Evolutionary conservation across 768 basidiomycete species (phyloP).

Genomic region (Leccinum rimulosum): DNA sequence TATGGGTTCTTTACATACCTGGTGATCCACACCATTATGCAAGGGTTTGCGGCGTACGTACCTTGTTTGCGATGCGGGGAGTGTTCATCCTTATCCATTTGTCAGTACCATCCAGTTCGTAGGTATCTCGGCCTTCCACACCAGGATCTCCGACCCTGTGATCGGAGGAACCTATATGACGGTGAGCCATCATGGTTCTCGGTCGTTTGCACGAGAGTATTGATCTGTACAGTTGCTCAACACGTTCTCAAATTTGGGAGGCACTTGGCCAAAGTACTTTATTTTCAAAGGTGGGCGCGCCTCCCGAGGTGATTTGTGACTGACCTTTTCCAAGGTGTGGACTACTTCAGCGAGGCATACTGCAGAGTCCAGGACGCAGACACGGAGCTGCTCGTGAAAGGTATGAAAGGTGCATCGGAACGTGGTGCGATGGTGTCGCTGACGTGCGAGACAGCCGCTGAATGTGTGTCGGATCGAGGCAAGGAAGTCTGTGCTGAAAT

Average conservation of each 20-base stretch:
- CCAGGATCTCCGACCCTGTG: slow-evolving; percentile 90
- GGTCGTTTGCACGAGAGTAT: slow-evolving; percentile 2
- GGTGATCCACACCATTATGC: slow-evolving; percentile 76
- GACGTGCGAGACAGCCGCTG: slow-evolving; percentile 50
- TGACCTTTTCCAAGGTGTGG: slow-evolving; percentile 59
- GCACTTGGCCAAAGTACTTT: slow-evolving; percentile 97
- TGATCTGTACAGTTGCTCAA: slow-evolving; percentile 68
- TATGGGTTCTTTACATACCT: slow-evolving; percentile 78
- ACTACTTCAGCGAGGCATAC: slow-evolving; percentile 80
- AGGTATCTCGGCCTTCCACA: slow-evolving; percentile 98
- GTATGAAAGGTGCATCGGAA: slow-evolving; percentile 33
- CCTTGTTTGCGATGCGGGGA: not conserved
- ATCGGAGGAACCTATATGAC: slow-evolving; percentile 99
- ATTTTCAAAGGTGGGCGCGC: slow-evolving; percentile 72
- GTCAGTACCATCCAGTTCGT: slow-evolving; percentile 96
- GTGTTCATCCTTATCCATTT: slow-evolving; percentile 6
- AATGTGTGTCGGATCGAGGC: slow-evolving; percentile 93
- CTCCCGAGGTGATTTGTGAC: not conserved
- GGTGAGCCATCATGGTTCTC: slow-evolving; percentile 42
- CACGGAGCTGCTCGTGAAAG: slow-evolving; percentile 50
- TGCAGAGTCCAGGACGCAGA: slow-evolving; percentile 69
- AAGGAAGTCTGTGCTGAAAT: slow-evolving; percentile 73
- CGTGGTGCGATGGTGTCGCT: not conserved
- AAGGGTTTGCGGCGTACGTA: slow-evolving; percentile 81
- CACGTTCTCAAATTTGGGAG: slow-evolving; percentile 94